phyloP scores from a whole-genome alignment of 192 early-diverging fungal genomes.

The Linderina pennispora region DNA sequence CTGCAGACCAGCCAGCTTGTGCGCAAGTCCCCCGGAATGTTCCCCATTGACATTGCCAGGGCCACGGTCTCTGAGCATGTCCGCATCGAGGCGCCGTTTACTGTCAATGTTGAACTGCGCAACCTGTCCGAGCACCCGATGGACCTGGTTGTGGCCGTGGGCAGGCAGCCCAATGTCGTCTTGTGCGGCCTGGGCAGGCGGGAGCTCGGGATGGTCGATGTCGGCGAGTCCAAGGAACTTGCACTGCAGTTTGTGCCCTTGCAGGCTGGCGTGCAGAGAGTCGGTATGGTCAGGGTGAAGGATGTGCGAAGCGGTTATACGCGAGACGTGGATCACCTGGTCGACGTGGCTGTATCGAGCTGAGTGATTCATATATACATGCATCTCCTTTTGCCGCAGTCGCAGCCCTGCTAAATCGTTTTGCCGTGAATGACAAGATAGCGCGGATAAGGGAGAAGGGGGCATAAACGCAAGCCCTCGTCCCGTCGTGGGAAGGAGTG shows the following conservation, averaged over 20 bases:
- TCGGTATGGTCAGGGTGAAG: constrained; percentile 68
- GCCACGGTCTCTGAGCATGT: constrained; percentile 6
- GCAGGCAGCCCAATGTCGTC: constrained; percentile 25
- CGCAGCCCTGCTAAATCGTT: no score
- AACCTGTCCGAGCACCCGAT: constrained; percentile 37
- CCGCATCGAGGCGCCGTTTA: constrained; percentile 28
- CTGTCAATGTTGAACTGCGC: constrained; percentile 20
- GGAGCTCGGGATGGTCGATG: constrained; percentile 56
- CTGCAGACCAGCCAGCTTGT: constrained; percentile 89
- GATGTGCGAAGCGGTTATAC: constrained; percentile 68
- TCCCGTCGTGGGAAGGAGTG: no score
- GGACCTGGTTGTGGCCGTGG: constrained; percentile 13
- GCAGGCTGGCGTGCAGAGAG: constrained; percentile 74
- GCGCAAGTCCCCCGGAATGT: constrained; percentile 69
- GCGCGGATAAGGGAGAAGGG: no score
- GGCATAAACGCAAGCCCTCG: no score
- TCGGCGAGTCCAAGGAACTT: constrained; percentile 56
- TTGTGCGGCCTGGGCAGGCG: constrained; percentile 30
- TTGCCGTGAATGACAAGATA: no score
- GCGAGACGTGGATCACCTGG: constrained; percentile 75
- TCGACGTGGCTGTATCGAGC: constrained; percentile 57
- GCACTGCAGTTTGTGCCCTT: constrained; percentile 76
- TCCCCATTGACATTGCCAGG: constrained; percentile 27
- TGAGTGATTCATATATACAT: no score
- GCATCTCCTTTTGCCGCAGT: no score